Evolutionary conservation across 495 filamentous ascomycete genomes (phyloP).

Genomic region (Aspergillus saccharolyticus): DNA sequence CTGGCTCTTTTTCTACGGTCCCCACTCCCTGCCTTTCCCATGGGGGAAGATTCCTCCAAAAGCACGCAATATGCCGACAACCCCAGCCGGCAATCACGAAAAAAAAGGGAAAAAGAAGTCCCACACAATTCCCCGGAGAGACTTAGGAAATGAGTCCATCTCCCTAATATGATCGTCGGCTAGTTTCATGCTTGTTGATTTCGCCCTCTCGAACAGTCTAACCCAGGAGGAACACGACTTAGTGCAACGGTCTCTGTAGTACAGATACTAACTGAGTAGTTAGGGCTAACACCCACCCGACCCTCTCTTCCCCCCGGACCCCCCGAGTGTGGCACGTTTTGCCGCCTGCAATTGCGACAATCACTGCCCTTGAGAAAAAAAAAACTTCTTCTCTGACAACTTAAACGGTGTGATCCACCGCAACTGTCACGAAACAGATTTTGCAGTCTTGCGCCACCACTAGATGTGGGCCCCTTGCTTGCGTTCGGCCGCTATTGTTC

Average conservation of each 20-base stretch:
- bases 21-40: constrained; percentile 1
- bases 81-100: constrained; percentile 3
- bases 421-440: neutral
- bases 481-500: neutral
- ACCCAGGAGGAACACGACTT: neutral
- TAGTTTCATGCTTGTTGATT: constrained; percentile 5
- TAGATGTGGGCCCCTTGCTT: neutral
- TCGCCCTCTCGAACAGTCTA: neutral
- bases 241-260: too few relatives aligned
- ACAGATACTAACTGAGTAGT: neutral
- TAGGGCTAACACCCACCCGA: too few relatives aligned
- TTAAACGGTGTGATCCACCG: neutral
- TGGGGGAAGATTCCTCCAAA: constrained; percentile 12
- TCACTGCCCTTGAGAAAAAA: neutral
- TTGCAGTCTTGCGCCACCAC: neutral
- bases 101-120: too few relatives aligned
- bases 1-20: neutral
- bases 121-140: constrained; percentile 2
- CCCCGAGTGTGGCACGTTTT: neutral
- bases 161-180: constrained; percentile 1
- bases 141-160: neutral
- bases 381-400: neutral
- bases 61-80: constrained; percentile 20
- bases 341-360: neutral
- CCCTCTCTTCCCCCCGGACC: too few relatives aligned